These are phyloP conservation scores for Breviolum minutum DNA, from an alignment of 73 alveolate genomes.

Conservation along the genomic window DNA sequence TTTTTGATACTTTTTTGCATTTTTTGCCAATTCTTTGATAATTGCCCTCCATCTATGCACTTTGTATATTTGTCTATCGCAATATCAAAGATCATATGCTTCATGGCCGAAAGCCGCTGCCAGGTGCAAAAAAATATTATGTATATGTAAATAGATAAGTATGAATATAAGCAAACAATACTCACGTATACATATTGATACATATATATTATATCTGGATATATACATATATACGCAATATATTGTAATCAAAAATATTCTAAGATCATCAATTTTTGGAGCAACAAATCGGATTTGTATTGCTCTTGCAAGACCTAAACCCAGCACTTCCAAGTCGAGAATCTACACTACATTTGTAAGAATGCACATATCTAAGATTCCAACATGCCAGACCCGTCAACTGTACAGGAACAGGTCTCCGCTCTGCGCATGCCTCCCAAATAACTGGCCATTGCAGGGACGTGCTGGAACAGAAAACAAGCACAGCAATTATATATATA, in stretches of 20 bases:
- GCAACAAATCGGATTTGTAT: background rate
- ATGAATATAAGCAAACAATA: too few relatives aligned
- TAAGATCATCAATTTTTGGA: background rate
- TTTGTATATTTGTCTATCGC: too few relatives aligned
- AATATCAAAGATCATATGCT: too few relatives aligned
- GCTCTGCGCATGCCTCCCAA: background rate
- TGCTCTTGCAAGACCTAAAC: background rate
- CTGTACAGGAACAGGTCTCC: constrained; percentile 24
- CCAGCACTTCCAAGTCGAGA: background rate
- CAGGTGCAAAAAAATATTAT: too few relatives aligned
- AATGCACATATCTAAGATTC: background rate
- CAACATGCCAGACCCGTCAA: background rate
- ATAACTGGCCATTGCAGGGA: background rate
- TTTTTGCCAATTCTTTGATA: too few relatives aligned
- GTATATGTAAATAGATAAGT: too few relatives aligned
- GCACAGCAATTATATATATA: background rate
- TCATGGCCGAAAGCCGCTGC: too few relatives aligned
- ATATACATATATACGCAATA: too few relatives aligned
- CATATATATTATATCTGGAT: too few relatives aligned
- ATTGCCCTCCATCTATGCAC: too few relatives aligned
- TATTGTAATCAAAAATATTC: background rate
- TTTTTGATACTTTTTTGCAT: too few relatives aligned
- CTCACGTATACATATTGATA: too few relatives aligned
- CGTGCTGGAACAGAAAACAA: background rate
- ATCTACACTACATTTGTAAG: background rate